These are phyloP conservation scores for Tetrahymena malaccensis DNA, from an alignment of 73 alveolate species.

Conservation along the genomic window DNA sequence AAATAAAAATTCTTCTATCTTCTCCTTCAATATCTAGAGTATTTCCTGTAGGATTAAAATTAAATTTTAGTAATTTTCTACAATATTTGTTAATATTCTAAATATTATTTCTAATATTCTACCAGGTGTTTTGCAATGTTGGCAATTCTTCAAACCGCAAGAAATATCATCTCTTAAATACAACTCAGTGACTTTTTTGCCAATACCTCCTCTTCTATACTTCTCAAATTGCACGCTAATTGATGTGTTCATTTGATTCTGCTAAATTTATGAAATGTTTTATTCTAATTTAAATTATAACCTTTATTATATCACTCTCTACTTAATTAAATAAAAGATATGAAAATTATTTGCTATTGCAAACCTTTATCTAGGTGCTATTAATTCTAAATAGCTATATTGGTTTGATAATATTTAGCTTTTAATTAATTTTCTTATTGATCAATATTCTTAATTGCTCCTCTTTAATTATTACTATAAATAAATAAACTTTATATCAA, in stretches of 20 bases:
- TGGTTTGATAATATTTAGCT: not conserved
- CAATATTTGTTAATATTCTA: not conserved
- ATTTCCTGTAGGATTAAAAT: not conserved
- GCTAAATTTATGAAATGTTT: not conserved
- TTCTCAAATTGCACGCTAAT: not conserved
- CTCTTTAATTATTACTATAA: not conserved
- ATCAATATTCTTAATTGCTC: not conserved
- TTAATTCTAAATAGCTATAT: not conserved
- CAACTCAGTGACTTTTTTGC: not conserved
- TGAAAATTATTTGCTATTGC: not conserved
- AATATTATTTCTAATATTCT: not conserved
- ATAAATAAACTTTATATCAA: not conserved
- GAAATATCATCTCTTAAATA: not conserved
- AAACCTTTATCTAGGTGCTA: not conserved
- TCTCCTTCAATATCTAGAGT: not conserved
- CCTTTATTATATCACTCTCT: not conserved
- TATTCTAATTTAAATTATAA: not conserved
- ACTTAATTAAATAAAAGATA: not conserved
- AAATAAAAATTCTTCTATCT: not conserved
- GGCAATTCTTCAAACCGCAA: not conserved
- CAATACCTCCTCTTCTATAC: not conserved
- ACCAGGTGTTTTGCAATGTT: not conserved
- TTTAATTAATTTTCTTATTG: not conserved
- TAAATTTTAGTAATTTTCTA: not conserved
- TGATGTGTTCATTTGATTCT: not conserved